Conservation (phyloP, 2,329 filamentous ascomycete species). For the Sporothrix sp. region DNA sequence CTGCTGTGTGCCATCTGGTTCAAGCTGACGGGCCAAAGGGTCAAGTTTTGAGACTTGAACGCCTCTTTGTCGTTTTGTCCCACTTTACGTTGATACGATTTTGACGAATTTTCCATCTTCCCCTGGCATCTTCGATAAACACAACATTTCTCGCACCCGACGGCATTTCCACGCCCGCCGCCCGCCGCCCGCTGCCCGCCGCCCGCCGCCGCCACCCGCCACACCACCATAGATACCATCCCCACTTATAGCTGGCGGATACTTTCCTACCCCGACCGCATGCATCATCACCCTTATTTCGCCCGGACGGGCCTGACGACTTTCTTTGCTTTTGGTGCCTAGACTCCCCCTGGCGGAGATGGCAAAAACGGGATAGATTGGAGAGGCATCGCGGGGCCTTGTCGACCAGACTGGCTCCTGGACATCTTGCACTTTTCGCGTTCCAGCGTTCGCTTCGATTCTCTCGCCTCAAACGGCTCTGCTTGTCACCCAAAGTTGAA, state of each 20-base stretch:
- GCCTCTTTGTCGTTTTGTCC: no score
- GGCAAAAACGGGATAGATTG: conserved; percentile 7
- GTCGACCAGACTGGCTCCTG: background rate
- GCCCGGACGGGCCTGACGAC: background rate
- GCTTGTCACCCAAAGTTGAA: background rate
- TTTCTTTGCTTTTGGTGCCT: conserved; percentile 2
- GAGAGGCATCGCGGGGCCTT: background rate
- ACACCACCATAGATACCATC: background rate
- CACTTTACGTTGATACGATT: conserved; percentile 8
- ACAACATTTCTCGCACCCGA: background rate
- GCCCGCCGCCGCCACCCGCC: background rate
- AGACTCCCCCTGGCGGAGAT: background rate
- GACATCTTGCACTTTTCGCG: background rate
- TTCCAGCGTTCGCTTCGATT: conserved; percentile 1
- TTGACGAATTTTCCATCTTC: conserved; percentile 8
- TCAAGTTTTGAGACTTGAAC: conserved; percentile 41
- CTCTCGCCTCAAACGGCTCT: background rate
- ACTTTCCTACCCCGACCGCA: no score
- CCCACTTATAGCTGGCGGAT: no score
- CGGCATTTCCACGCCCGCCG: background rate
- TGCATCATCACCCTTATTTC: no score
- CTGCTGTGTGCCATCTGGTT: conserved; percentile 51
- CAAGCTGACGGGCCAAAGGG: conserved; percentile 52
- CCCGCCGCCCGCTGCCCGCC: background rate
- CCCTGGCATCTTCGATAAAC: background rate